Conservation (phyloP, 371 early-diverging fungal species). For the Mortierella sp. region DNA sequence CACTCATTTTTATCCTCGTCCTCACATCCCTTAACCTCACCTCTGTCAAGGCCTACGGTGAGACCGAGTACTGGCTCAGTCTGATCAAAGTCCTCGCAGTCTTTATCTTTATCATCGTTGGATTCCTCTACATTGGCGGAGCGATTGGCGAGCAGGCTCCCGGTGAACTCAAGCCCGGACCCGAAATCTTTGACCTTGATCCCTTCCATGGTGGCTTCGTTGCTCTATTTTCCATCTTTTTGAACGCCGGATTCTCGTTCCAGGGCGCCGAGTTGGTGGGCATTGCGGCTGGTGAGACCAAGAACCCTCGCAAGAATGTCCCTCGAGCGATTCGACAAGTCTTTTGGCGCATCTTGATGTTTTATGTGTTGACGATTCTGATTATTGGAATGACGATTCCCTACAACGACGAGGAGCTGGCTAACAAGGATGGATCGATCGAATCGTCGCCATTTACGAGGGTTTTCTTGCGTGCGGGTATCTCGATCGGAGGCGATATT, state of each 20-base stretch:
- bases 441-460: slow-evolving; percentile 79
- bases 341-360: slow-evolving; percentile 80
- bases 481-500: slow-evolving; percentile 72
- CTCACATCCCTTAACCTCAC: slow-evolving; percentile 41
- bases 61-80: slow-evolving; percentile 71
- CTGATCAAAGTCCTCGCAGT: slow-evolving; percentile 68
- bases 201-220: slow-evolving; percentile 82
- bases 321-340: slow-evolving; percentile 80
- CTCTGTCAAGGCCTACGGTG: slow-evolving; percentile 62
- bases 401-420: slow-evolving; percentile 69
- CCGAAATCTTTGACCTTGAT: slow-evolving; percentile 67
- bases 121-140: slow-evolving; percentile 76
- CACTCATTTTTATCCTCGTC: slow-evolving; percentile 39
- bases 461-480: slow-evolving; percentile 77
- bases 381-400: slow-evolving; percentile 79
- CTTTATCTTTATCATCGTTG: slow-evolving; percentile 81
- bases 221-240: slow-evolving; percentile 74
- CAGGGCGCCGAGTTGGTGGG: slow-evolving; percentile 86
- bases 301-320: slow-evolving; percentile 79
- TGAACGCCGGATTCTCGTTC: slow-evolving; percentile 89
- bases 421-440: slow-evolving; percentile 57
- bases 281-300: slow-evolving; percentile 80
- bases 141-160: slow-evolving; percentile 66
- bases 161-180: slow-evolving; percentile 23
- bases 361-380: slow-evolving; percentile 78